Evolutionary conservation across 2,329 filamentous ascomycete genomes (phyloP).

Genomic region (Colletotrichum cordylinicola): DNA sequence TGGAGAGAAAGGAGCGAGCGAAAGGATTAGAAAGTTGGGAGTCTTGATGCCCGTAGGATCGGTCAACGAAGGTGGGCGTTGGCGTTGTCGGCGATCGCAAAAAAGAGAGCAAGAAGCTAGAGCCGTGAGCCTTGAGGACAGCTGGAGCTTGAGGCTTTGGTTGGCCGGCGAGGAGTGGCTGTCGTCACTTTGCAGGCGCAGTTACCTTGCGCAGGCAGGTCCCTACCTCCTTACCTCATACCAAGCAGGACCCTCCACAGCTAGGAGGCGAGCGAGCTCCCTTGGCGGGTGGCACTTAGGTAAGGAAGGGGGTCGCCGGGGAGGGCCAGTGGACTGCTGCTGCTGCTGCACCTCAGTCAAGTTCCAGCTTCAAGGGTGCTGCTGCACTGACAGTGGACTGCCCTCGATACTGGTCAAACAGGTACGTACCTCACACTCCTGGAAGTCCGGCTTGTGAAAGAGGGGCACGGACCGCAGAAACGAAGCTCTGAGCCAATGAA

Average conservation of each 20-base stretch:
- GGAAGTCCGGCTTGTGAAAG: constrained; percentile 14
- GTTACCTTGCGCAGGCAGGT: not conserved
- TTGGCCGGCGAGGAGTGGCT: constrained; percentile 10
- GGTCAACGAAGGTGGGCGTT: not conserved
- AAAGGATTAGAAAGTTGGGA: not conserved
- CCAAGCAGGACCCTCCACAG: not conserved
- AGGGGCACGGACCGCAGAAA: not conserved
- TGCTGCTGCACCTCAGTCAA: not conserved
- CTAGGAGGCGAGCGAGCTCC: not conserved
- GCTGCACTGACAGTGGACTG: not conserved
- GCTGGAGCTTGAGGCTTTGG: constrained; percentile 18
- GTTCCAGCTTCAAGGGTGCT: not conserved
- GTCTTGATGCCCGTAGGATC: not conserved
- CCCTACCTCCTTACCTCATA: not conserved
- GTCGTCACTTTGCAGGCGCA: constrained; percentile 22
- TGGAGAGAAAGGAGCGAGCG: not conserved
- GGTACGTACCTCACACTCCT: not conserved
- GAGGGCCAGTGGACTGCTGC: not conserved
- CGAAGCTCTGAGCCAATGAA: not conserved
- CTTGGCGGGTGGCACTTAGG: not conserved
- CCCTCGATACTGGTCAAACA: not conserved
- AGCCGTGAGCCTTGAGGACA: constrained; percentile 16
- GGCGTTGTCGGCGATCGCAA: constrained; percentile 8
- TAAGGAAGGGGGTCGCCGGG: not conserved
- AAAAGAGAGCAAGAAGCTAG: not conserved